Evolutionary conservation across 148 eudicot genomes (phyloP), one percentile per base, ranked within the genome.

Genomic region (Beta vulgaris): DNA sequence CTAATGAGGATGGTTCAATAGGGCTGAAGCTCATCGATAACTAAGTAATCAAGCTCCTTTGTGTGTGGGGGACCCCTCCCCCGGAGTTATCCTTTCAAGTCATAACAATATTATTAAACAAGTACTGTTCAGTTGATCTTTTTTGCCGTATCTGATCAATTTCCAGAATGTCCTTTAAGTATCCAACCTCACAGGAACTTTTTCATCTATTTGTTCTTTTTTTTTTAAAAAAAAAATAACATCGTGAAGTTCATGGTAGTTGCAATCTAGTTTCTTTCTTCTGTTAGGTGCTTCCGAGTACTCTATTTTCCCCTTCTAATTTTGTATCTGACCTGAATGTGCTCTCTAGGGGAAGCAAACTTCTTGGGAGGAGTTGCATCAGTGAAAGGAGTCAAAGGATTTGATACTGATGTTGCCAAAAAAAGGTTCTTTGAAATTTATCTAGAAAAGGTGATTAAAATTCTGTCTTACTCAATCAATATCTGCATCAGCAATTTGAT

Each of bases 331-430:
- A 69, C 37, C 31, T 68, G 54, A 31, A 43, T 68, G 58, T 64
- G 53, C 25, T 60, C 71, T 58, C 36, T 61, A 95, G 99, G 99
- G 69, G 99, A 95, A 83, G 97, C 96, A 74, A 92, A 90, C 46
- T 95, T 94, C 82, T 83, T 95, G 79, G 99, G 99, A 80, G 97
- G 99, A 36, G 99, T 95, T 61, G 97, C 99, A 53, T 61, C 84
- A 67, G 84, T 81, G 40, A 92, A 92, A 77, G 92, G 94, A 46
- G 89, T 95, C 46, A 67, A 88, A 78, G 97, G 85, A 46, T 95
- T 90, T 79, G 76, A 94, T 79, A 67, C 91, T 4, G 90, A 85
- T 80, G 89, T 89, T 70, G 96, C 99, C 71, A 95, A 95, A 89
- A 92, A 87, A 84, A 87, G 97, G 63, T 95, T 95, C 82, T 95